Evolutionary conservation across 352 stramenopile genomes (phyloP), one percentile per base, ranked within the genome.

Genomic region (Globisporangium sylvaticum): DNA sequence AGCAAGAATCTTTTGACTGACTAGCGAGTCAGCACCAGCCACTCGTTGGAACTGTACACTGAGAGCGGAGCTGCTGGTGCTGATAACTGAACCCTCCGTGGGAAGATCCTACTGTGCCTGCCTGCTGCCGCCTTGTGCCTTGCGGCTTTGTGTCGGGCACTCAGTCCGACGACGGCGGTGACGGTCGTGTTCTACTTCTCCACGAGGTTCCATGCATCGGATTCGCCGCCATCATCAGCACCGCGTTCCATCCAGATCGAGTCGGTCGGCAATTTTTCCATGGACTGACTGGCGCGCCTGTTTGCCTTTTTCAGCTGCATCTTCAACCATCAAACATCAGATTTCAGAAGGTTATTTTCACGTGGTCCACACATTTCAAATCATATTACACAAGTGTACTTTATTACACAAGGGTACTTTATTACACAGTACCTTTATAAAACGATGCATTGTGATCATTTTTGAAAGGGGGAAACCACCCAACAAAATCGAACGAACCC

Each of bases 211-310:
- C 31, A 12, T 37, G 31, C 31, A 37, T 12, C 9, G 10, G 9
- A 8, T 5, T 37, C 7, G 31, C 31, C 31, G 31, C 31, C 31
- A 37, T 37, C 31, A 37, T 37, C 31, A 37, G 31, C 31, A 7
- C 34, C 34, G n/a, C n/a, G n/a, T n/a, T n/a, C n/a, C n/a, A 29
- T 60, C 42, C 54, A 60, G 54, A 60, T 60, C 54, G 54, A 60
- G 54, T 60, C 54, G 20, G 54, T 60, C 53, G 7, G 18, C 53
- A 14, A 12, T 58, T 31, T 31, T 58, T 58, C 25, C 25, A 37
- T 31, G 25, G 14, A 58, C 25, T 27, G 31, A 37, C 31, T 53
- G 34, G 34, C 20, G 20, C 44, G 44, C 20, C 44, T 53, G 18
- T 53, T 53, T 53, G 44, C 20, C 14, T 25, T 22, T 53, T 46